Base-by-base conservation (phyloP, 257 asterid species). In the Verbena officinalis region DNA sequence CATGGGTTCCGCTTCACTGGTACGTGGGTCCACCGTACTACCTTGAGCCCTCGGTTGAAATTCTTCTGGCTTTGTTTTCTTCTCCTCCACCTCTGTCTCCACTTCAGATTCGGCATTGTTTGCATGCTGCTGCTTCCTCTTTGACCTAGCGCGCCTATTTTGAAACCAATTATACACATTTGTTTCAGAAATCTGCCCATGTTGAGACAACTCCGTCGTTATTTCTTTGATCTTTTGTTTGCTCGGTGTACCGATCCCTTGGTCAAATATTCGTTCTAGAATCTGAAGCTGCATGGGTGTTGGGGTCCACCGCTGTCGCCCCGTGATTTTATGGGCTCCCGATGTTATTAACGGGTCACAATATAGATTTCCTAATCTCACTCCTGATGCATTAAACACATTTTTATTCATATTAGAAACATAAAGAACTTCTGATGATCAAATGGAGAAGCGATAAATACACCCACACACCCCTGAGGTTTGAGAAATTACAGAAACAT, bases 161-260 rank as follows among this genome's bases (percentile, higher is more conserved):
- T 94, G 99, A 67, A 94, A 94, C 99, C 99, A 94, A 70, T 94
- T 94, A 51, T 94, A 94, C 57, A 94, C 99, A 75, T 94, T 94
- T 3, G 96, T 94, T 73, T 94, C 99, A 8, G 96, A 88, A 75
- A 94, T 90, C 78, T 86, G 97, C 30, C 99, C 99, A 34, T 94
- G 99, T 64, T 94, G 99, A 8, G 89, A 84, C 60, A 94, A 74
- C 69, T 94, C 97, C 14, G 76, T 27, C n/a, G 97, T 86, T 76
- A 94, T 88, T 50, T 94, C 99, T 73, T 86, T 86, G 84, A 94
- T 88, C 83, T 90, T 94, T 81, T 88, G 97, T 80, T 94, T 94
- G 78, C 86, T 86, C 36, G 99, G 99, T 16, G 97, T 90, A 27
- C 99, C 99, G 51, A 81, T 86, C 71, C 96, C 99, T 65, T 88